Conservation (phyloP, 2,329 filamentous ascomycete genomes). For the Pseudogymnoascus sp. region DNA sequence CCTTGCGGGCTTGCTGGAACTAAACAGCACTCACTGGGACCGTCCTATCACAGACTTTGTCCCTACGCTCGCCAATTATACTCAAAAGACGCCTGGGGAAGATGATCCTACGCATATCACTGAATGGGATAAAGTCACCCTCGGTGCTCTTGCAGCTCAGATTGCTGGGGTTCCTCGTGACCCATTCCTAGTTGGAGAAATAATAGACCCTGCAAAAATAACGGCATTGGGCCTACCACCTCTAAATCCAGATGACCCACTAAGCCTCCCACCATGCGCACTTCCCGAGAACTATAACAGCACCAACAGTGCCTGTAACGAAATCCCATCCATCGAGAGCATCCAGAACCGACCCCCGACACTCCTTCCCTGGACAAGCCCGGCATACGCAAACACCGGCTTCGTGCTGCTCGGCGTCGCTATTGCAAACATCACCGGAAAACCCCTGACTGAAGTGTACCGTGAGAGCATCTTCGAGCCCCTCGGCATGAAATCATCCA, state of each 20-base stretch:
- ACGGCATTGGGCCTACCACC: neutral
- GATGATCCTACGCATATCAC: constrained; percentile 20
- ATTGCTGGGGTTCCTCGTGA: constrained; percentile 26
- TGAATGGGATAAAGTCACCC: constrained; percentile 30
- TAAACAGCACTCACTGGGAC: constrained; percentile 31
- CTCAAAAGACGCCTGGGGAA: neutral
- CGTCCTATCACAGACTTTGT: constrained; percentile 27
- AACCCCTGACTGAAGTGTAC: constrained; percentile 33
- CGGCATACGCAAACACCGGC: constrained; percentile 43
- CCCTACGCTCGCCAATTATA: constrained; percentile 23
- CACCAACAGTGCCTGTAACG: neutral
- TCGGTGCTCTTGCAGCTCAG: constrained; percentile 29
- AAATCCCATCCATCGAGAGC: constrained; percentile 17
- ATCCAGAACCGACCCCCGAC: constrained; percentile 31
- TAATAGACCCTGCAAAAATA: constrained; percentile 6
- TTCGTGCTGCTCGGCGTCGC: constrained; percentile 39
- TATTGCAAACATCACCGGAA: constrained; percentile 38
- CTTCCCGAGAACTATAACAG: constrained; percentile 7
- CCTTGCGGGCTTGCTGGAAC: constrained; percentile 31
- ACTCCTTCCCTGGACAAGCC: constrained; percentile 37
- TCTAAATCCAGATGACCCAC: constrained; percentile 10
- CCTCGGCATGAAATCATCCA: constrained; percentile 36
- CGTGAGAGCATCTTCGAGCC: constrained; percentile 36
- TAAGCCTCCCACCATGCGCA: constrained; percentile 13
- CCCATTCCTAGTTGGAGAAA: constrained; percentile 19